These are phyloP conservation scores for Sphaerobolus stellatus DNA, from an alignment of 1,284 basidiomycete species.

Conservation along the genomic window DNA sequence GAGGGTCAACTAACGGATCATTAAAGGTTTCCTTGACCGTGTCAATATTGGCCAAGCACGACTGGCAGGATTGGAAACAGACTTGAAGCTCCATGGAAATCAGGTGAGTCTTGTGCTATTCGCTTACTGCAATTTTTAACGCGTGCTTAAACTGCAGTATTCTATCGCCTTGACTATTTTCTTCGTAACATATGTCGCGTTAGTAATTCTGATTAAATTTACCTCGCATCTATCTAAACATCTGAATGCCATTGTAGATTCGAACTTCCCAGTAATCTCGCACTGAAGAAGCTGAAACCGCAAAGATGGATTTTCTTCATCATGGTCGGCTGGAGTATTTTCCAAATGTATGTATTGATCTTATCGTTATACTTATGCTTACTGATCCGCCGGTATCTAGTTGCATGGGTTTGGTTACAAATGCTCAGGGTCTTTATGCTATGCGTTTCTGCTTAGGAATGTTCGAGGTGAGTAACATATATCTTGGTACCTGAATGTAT, in stretches of 20 bases:
- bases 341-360: conserved; percentile 14
- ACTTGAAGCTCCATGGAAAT: conserved; percentile 15
- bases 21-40: conserved; percentile 26
- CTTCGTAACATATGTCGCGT: conserved; percentile 19
- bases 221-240: neutral
- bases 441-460: conserved; percentile 36
- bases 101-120: conserved; percentile 11
- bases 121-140: conserved; percentile 10
- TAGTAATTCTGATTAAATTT: neutral
- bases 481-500: neutral
- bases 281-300: conserved; percentile 23
- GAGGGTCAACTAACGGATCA: too few relatives aligned
- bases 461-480: conserved; percentile 22
- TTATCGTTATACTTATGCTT: neutral
- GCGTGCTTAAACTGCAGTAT: conserved; percentile 1
- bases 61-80: conserved; percentile 18
- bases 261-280: conserved; percentile 26
- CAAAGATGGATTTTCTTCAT: conserved; percentile 23
- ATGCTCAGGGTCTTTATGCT: conserved; percentile 33
- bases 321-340: conserved; percentile 25
- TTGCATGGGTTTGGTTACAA: conserved; percentile 29
- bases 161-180: conserved; percentile 13
- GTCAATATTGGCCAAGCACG: conserved; percentile 29
- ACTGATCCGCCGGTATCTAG: neutral
- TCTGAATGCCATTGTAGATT: conserved; percentile 5